phyloP scores from a whole-genome alignment of 78 protist species.

The Chrysochromulina parva region DNA sequence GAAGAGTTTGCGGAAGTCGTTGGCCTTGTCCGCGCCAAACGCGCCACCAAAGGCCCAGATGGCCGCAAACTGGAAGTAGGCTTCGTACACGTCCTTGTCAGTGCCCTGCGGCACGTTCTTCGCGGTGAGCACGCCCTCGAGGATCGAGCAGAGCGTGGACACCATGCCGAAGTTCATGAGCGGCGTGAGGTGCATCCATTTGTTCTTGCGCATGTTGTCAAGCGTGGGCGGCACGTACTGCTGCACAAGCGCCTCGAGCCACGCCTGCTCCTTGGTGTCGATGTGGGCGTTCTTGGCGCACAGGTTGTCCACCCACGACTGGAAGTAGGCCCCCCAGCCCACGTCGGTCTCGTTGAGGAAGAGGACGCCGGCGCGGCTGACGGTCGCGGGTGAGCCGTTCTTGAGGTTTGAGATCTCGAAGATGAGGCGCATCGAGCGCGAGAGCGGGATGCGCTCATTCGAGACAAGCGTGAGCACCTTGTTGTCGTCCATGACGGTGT shows the following conservation, averaged over 20 bases:
- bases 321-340: constrained; percentile 79
- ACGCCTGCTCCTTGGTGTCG: not conserved
- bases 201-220: not conserved
- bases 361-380: constrained; percentile 90
- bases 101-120: not conserved
- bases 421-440: constrained; percentile 77
- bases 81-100: not conserved
- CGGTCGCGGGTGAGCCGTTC: constrained; percentile 90
- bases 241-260: constrained; percentile 14
- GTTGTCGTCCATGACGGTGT: constrained; percentile 94
- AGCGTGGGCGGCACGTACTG: constrained; percentile 38
- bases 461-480: constrained; percentile 86
- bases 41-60: constrained; percentile 79
- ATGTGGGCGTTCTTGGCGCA: not conserved
- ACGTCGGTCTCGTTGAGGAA: constrained; percentile 81
- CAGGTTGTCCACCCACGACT: constrained; percentile 68
- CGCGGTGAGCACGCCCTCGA: constrained; percentile 44
- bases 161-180: constrained; percentile 34
- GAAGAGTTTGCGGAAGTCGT: constrained; percentile 42
- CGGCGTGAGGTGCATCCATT: not conserved
- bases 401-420: constrained; percentile 76
- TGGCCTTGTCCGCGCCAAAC: constrained; percentile 44
- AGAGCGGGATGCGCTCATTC: constrained; percentile 87
- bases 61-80: constrained; percentile 52
- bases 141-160: constrained; percentile 37